phyloP scores from a whole-genome alignment of 768 basidiomycete species.

The Strobilomyces confusus region DNA sequence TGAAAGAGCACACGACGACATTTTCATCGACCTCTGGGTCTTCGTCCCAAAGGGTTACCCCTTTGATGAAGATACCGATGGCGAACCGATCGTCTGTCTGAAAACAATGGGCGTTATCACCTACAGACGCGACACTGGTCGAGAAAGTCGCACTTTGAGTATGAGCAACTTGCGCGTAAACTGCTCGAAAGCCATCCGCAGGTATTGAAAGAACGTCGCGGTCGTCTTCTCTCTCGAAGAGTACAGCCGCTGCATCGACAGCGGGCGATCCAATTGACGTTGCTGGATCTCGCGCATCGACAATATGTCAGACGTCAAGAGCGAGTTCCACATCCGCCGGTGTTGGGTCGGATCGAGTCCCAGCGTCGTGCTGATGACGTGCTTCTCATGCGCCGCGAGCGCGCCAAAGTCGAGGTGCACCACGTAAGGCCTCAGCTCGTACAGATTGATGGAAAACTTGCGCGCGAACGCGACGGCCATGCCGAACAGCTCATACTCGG shows the following conservation, averaged over 20 bases:
- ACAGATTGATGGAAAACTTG: conserved; percentile 40
- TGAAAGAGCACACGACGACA: conserved; percentile 60
- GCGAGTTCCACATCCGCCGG: conserved; percentile 59
- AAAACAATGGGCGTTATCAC: not conserved
- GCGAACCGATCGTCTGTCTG: conserved; percentile 62
- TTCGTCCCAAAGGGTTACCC: conserved; percentile 54
- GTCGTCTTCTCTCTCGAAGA: conserved; percentile 51
- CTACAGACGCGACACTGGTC: too few species aligned
- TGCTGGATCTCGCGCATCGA: conserved; percentile 47
- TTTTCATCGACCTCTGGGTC: conserved; percentile 56
- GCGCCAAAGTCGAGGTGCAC: conserved; percentile 56
- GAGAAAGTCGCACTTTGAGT: conserved; percentile 42
- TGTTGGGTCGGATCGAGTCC: conserved; percentile 38
- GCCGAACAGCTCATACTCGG: conserved; percentile 60
- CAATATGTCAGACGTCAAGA: conserved; percentile 58
- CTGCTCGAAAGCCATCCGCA: conserved; percentile 51
- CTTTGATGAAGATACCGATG: conserved; percentile 60
- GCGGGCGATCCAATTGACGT: conserved; percentile 46
- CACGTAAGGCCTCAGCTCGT: conserved; percentile 38
- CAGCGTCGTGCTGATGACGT: conserved; percentile 44
- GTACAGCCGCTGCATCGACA: conserved; percentile 58
- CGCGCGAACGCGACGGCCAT: conserved; percentile 45
- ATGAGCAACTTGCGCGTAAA: conserved; percentile 57
- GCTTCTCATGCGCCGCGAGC: conserved; percentile 49
- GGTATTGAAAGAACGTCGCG: conserved; percentile 57